phyloP scores from a whole-genome alignment of 768 basidiomycete genomes.

The Rhodotorula taiwanensis region DNA sequence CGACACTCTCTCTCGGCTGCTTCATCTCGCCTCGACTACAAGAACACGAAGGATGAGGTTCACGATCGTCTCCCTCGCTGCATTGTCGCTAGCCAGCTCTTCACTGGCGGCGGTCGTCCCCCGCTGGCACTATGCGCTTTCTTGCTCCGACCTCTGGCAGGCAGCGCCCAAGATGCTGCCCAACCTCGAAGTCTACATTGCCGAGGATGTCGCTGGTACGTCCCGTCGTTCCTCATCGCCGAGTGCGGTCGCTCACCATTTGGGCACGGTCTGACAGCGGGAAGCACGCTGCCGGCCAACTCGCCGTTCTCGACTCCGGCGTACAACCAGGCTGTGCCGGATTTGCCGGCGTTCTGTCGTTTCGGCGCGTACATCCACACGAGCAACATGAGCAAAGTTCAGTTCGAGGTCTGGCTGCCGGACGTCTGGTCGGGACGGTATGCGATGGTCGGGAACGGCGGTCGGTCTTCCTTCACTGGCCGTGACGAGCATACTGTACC shows the following conservation, averaged over 20 bases:
- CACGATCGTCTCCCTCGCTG: too few relatives aligned
- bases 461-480: too few relatives aligned
- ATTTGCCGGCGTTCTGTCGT: slow-evolving; percentile 34
- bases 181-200: slow-evolving; percentile 27
- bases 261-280: neutral
- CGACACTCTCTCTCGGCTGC: too few relatives aligned
- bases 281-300: neutral
- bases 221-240: too few relatives aligned
- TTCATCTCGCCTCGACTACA: too few relatives aligned
- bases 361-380: slow-evolving; percentile 38
- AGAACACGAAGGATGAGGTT: too few relatives aligned
- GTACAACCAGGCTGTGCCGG: slow-evolving; percentile 13
- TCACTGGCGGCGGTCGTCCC: slow-evolving; percentile 1
- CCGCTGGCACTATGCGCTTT: neutral
- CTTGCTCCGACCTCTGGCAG: slow-evolving; percentile 21
- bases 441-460: slow-evolving; percentile 34
- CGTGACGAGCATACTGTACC: too few relatives aligned
- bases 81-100: too few relatives aligned
- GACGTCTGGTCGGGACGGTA: slow-evolving; percentile 23
- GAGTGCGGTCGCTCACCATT: neutral
- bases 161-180: slow-evolving; percentile 15
- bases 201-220: slow-evolving; percentile 26
- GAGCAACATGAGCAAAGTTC: slow-evolving; percentile 20
- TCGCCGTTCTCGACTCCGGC: slow-evolving; percentile 4
- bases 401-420: slow-evolving; percentile 39